Base-by-base conservation (phyloP, 495 filamentous ascomycete species). In the Podospora pseudoanserina region DNA sequence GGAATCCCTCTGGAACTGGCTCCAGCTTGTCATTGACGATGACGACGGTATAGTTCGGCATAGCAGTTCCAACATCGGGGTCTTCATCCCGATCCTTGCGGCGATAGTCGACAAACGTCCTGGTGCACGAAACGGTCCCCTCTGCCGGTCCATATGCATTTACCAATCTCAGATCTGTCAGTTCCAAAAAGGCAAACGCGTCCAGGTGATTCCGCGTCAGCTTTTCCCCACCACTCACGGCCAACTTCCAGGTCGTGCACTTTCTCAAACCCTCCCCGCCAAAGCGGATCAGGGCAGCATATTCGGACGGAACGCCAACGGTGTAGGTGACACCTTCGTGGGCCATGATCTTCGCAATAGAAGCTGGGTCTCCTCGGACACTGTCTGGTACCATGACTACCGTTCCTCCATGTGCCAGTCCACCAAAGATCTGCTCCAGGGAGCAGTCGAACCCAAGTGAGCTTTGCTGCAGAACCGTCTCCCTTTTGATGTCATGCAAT, bases 11-110 rank as follows among this genome's bases (percentile, higher is more conserved):
- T 0, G 78, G 78, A 0, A 87, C 44, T 13, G 79, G 78, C 0
- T 79, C 67, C 13, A 79, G 7, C 1, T 72, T 34, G n/a, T 76
- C 60, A 60, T 83, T 81, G 6, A 84, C 65, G 30, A 86, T 75
- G 64, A 79, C 81, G 39, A 73, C 65, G 39, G 59, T 57, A 65
- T 77, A 80, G 18, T 79, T 75, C 2, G 72, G 72, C 3, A 71
- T 59, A 3, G 20, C 56, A 27, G 15, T 9, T 0, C 19, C 19
- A 2, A 59, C 26, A 59, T 59, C 53, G 44, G 20, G 56, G 65
- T 23, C 18, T 44, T 70, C 27, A 16, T 67, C 55, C 26, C 26
- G 20, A 27, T 59, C 19, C 7, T 59, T 44, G 55, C 2, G 9
- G 9, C 9, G 39, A 11, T 49, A 49, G 13, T 49, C 13, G 9